phyloP scores from a whole-genome alignment of 2,329 filamentous ascomycete genomes.

The Fusarium sp. region DNA sequence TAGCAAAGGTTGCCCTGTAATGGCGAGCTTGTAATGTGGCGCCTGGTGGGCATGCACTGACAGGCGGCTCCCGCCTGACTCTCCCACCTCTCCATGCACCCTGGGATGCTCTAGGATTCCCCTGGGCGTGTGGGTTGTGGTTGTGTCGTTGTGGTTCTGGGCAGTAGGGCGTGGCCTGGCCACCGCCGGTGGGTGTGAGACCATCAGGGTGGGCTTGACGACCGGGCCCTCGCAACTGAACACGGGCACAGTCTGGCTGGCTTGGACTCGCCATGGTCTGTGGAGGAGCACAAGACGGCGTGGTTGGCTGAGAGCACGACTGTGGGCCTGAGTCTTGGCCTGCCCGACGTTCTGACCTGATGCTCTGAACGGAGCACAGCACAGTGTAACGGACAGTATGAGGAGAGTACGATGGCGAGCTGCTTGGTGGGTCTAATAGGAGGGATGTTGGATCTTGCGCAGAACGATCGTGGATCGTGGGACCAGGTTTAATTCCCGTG shows the following conservation, averaged over 20 bases:
- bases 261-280: conserved; percentile 16
- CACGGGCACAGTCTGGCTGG: conserved; percentile 26
- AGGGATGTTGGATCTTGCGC: conserved; percentile 34
- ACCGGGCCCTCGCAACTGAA: conserved; percentile 8
- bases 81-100: conserved; percentile 30
- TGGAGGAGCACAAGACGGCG: conserved; percentile 1
- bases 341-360: conserved; percentile 36
- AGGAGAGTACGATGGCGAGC: conserved; percentile 10
- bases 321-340: conserved; percentile 22
- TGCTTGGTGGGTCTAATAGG: conserved; percentile 21
- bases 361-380: conserved; percentile 1
- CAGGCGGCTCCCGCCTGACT: conserved; percentile 42
- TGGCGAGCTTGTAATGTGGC: conserved; percentile 45
- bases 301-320: conserved; percentile 23
- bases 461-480: conserved; percentile 42
- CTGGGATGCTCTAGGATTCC: conserved; percentile 22
- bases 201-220: conserved; percentile 30
- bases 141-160: conserved; percentile 4
- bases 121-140: conserved; percentile 38
- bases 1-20: conserved; percentile 40
- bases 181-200: conserved; percentile 33
- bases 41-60: conserved; percentile 35
- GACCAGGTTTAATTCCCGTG: conserved; percentile 37
- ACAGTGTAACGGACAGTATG: conserved; percentile 10
- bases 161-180: conserved; percentile 20